Evolutionary conservation across 345 rosid species (phyloP).

Genomic region (Camelina neglecta): DNA sequence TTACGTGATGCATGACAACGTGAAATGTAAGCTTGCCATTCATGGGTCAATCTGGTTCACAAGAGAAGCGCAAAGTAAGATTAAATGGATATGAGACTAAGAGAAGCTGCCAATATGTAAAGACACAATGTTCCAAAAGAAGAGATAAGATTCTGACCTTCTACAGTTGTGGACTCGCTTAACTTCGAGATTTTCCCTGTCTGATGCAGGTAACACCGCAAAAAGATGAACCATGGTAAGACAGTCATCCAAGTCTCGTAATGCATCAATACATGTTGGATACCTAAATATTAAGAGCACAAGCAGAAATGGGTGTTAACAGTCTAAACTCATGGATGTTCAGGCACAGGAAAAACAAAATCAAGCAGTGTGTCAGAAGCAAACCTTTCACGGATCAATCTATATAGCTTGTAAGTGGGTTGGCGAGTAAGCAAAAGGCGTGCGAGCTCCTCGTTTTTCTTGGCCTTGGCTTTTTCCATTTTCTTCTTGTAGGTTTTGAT

Average conservation of each 20-base stretch:
- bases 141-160: slow-evolving; percentile 52
- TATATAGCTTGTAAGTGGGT: slow-evolving; percentile 55
- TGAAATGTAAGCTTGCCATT: slow-evolving; percentile 93
- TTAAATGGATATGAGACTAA: no score
- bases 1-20: slow-evolving; percentile 81
- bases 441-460: slow-evolving; percentile 78
- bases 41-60: slow-evolving; percentile 80
- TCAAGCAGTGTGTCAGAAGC: not conserved
- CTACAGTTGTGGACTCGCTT: slow-evolving; percentile 81
- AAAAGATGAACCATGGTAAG: slow-evolving; percentile 93
- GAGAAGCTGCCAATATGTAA: slow-evolving; percentile 1
- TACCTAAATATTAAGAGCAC: slow-evolving; percentile 58
- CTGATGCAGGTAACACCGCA: slow-evolving; percentile 84
- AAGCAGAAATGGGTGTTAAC: not conserved
- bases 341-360: not conserved
- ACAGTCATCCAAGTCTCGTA: slow-evolving; percentile 95
- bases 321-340: not conserved
- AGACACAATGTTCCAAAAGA: slow-evolving; percentile 5
- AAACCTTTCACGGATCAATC: no score
- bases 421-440: slow-evolving; percentile 63
- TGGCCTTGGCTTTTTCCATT: slow-evolving; percentile 77
- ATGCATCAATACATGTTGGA: slow-evolving; percentile 82
- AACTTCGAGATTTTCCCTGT: slow-evolving; percentile 77
- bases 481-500: slow-evolving; percentile 73
- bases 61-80: no score